A percentile compares a stretch with the other conserved stretches of the same genome.
These are phyloP conservation scores for Babesia microti DNA, from an alignment of 169 alveolate species.

Conservation along the genomic window DNA sequence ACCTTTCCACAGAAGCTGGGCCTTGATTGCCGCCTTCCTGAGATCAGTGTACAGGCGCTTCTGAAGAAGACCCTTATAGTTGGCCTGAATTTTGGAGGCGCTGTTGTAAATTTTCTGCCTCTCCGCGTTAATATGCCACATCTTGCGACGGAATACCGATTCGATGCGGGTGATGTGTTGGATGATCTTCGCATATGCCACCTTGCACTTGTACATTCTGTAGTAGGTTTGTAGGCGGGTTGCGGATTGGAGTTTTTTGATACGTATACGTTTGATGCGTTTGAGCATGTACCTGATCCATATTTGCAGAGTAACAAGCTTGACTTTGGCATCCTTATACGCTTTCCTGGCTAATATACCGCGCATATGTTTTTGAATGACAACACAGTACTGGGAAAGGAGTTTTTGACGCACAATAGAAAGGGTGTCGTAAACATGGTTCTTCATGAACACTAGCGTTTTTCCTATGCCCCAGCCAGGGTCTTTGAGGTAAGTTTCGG, in stretches of 20 bases:
- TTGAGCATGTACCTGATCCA: slow-evolving; percentile 41
- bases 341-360: slow-evolving; percentile 20
- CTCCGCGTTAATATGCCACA: slow-evolving; percentile 11
- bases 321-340: slow-evolving; percentile 19
- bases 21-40: slow-evolving; percentile 40
- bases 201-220: slow-evolving; percentile 27
- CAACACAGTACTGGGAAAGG: slow-evolving; percentile 30
- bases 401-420: slow-evolving; percentile 44
- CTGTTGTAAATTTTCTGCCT: slow-evolving; percentile 16
- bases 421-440: slow-evolving; percentile 46
- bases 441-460: no score
- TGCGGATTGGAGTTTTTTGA: slow-evolving; percentile 7
- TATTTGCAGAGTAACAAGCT: slow-evolving; percentile 43
- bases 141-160: slow-evolving; percentile 13
- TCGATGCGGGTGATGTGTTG: slow-evolving; percentile 12
- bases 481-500: no score
- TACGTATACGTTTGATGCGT: slow-evolving; percentile 14
- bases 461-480: no score
- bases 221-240: slow-evolving; percentile 25
- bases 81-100: slow-evolving; percentile 63
- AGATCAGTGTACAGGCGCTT: slow-evolving; percentile 31
- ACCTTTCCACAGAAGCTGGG: slow-evolving; percentile 62
- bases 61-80: slow-evolving; percentile 49
- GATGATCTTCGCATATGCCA: slow-evolving; percentile 3
- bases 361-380: slow-evolving; percentile 45